phyloP scores from a whole-genome alignment of 75 land plant genomes.

The Pinus taeda region DNA sequence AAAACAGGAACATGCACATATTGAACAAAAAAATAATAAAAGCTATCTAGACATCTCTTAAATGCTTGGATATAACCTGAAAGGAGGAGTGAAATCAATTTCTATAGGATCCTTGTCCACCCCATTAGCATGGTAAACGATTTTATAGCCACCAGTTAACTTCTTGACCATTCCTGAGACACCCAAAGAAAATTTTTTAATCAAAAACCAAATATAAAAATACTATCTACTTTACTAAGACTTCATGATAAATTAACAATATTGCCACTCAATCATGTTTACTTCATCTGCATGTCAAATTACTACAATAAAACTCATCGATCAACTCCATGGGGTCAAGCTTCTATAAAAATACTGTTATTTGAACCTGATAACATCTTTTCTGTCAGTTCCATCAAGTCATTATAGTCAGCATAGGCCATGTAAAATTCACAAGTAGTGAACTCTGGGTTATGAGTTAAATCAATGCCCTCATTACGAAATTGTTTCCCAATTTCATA shows the following conservation, averaged over 20 bases:
- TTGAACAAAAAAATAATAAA: background rate
- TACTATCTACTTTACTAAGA: background rate
- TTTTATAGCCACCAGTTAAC: conserved; percentile 91
- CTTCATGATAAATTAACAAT: background rate
- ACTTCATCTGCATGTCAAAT: background rate
- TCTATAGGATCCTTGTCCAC: conserved; percentile 76
- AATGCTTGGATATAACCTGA: conserved; percentile 44
- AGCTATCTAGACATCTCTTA: background rate
- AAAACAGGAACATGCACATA: background rate
- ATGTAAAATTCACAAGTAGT: conserved; percentile 95
- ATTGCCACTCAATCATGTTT: background rate
- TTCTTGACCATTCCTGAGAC: conserved; percentile 91
- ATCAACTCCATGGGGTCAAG: background rate
- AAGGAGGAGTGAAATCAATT: conserved; percentile 97
- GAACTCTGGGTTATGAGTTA: conserved; percentile 98
- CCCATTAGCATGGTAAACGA: conserved; percentile 85
- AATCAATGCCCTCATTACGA: conserved; percentile 95
- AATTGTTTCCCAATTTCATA: conserved; percentile 98
- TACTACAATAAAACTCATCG: background rate
- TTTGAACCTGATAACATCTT: conserved; percentile 76
- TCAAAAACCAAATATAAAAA: background rate
- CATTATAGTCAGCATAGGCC: conserved; percentile 96
- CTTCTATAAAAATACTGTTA: background rate
- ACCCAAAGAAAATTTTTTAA: background rate
- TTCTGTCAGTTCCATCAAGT: conserved; percentile 87